Evolutionary conservation across 495 filamentous ascomycete species (phyloP).

Genomic region (Penicillium atrosanguineum): DNA sequence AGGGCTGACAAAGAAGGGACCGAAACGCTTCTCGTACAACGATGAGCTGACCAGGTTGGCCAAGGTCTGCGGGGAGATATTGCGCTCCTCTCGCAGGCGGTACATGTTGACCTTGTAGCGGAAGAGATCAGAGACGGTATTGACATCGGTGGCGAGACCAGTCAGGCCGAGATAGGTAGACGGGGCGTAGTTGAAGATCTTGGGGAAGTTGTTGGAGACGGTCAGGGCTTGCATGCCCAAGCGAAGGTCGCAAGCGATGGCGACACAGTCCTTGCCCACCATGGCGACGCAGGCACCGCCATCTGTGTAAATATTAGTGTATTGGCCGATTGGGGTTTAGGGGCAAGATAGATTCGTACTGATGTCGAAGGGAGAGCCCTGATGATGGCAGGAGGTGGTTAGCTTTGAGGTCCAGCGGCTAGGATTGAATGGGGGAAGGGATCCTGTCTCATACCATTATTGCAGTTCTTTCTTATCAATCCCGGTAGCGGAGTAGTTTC

Average conservation of each 20-base stretch:
- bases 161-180: constrained; percentile 96
- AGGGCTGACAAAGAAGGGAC: constrained; percentile 91
- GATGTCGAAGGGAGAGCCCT: constrained; percentile 85
- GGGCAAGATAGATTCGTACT: constrained; percentile 53
- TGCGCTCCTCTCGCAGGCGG: constrained; percentile 93
- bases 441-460: constrained; percentile 27
- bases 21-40: constrained; percentile 93
- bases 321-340: constrained; percentile 1
- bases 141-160: constrained; percentile 92
- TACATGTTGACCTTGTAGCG: constrained; percentile 99
- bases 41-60: constrained; percentile 89
- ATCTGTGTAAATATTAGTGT: constrained; percentile 56
- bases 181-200: constrained; percentile 93
- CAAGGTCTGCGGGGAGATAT: constrained; percentile 90
- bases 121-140: constrained; percentile 93
- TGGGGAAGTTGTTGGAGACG: constrained; percentile 99
- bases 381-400: constrained; percentile 30
- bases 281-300: constrained; percentile 96
- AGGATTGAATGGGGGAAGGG: constrained; percentile 14
- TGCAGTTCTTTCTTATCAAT: constrained; percentile 22
- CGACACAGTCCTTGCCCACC: constrained; percentile 99
- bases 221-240: constrained; percentile 96
- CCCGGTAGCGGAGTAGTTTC: constrained; percentile 1
- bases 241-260: constrained; percentile 97
- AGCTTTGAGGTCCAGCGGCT: constrained; percentile 26